Base-by-base conservation (phyloP, 192 early-diverging fungal genomes). In the Coemansia sp. region DNA sequence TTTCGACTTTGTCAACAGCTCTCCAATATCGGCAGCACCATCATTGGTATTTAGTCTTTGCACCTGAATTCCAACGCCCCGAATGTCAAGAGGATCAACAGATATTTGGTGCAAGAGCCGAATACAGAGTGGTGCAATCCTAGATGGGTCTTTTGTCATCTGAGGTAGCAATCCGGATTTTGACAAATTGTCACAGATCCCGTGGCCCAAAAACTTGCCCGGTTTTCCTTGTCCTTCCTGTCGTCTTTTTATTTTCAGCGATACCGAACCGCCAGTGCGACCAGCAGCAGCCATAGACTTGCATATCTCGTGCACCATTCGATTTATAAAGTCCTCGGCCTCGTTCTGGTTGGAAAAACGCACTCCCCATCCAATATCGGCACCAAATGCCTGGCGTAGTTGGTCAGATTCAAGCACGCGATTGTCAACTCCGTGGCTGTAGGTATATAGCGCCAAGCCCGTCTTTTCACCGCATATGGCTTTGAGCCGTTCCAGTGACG, bases 351-450 rank as follows among this genome's bases (percentile, higher is more conserved):
- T 91, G 60, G 92, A 88, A 77, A 98, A 93, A 9, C 95, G 86
- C 0, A 98, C 87, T 8, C 92, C 95, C 94, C 95, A 95, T 53
- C 89, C 89, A 18, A 95, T 87, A 63, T 95, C 93, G 3, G 89
- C 91, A 41, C 93, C 92, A 26, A 97, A 89, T 48, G 86, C 88
- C 71, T 92, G 91, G 7, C 93, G 85, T 6, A 81, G 60, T 52
- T 85, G 81, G 65, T 92, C 86, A 20, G 86, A 87, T n/a, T 85
- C 81, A 14, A 95, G 66, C 11, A 75, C 75, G 3, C 92, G 85
- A 18, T 85, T 73, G 70, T 98, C 95, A 26, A 91, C 88, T 16
- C 95, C 95, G 34, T 87, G 71, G 56, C 88, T 86, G 66, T 80
- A 88, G n/a, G 90, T 83, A 46, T 90, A 89, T 1, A 98, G 73